Evolutionary conservation across 2,329 filamentous ascomycete species (phyloP).

Genomic region (Paracoccidioides lutzii): DNA sequence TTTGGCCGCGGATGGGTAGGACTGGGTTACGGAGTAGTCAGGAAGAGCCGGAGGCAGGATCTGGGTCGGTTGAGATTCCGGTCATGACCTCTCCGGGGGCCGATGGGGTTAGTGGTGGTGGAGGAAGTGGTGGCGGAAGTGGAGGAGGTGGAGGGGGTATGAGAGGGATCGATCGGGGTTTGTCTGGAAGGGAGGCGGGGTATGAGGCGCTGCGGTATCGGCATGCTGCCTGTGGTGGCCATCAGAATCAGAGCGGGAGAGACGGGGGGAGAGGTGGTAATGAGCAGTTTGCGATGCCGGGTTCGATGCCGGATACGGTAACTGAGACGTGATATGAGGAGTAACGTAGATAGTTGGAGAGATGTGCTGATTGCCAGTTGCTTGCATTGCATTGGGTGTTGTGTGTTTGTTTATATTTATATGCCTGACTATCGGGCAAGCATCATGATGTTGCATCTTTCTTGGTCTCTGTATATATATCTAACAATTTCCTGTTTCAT

Average conservation of each 20-base stretch:
- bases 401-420: neutral
- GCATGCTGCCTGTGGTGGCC: slow-evolving; percentile 5
- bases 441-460: neutral
- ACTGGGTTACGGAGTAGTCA: slow-evolving; percentile 32
- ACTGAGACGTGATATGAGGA: slow-evolving; percentile 13
- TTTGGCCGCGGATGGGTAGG: slow-evolving; percentile 47
- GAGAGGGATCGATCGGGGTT: neutral
- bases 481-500: neutral
- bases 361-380: neutral
- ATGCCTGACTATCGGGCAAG: neutral
- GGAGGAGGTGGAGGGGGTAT: slow-evolving; percentile 13
- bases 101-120: neutral
- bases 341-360: neutral
- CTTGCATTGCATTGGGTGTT: neutral
- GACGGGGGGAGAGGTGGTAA: slow-evolving; percentile 17
- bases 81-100: neutral
- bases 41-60: slow-evolving; percentile 23
- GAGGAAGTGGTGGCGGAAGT: neutral
- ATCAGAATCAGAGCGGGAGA: slow-evolving; percentile 22
- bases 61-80: neutral
- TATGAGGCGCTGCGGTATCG: slow-evolving; percentile 16
- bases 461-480: neutral
- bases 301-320: slow-evolving; percentile 22
- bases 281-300: slow-evolving; percentile 29
- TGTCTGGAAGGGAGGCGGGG: slow-evolving; percentile 15